Base-by-base conservation (phyloP, 2,329 filamentous ascomycete genomes). In the Xylogone sp. region DNA sequence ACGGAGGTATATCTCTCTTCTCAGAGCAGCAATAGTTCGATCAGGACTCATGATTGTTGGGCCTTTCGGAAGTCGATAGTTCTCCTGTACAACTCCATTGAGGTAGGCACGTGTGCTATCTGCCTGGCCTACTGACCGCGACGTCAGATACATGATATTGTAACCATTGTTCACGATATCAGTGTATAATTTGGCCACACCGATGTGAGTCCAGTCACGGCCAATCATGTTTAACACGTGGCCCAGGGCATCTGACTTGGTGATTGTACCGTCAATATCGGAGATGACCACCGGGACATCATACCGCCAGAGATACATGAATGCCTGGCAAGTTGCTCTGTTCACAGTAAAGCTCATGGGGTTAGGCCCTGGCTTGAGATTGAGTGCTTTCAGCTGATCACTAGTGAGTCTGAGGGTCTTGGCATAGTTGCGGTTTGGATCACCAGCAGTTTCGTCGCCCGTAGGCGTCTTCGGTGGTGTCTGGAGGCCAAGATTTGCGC, bases 241-340 rank as follows among this genome's bases (percentile, higher is more conserved):
- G 13, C 94, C 94, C 13, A 96, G 75, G 16, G 91, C 92, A 71
- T 97, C 92, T 2, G 92, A 96, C 73, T 99, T 99, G 53, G 94
- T 99, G 63, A 99, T 99, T 20, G 94, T 99, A 48, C 94, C 94
- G 69, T 99, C 94, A 63, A 99, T 97, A 69, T 99, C 94, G 1
- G 93, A 97, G 56, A 99, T 97, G 45, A 99, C 92, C 51, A 99
- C 93, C 0, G 94, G 95, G 0, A 88, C 87, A 62, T 95, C 88
- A 64, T 93, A 84, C 59, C 83, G 86, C 95, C 94, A 99, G 54
- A 96, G 81, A 68, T 91, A 99, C 85, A 99, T 95, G 62, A 84
- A 88, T 13, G 93, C 94, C 48, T 84, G 84, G 71, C 94, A 99
- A 0, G 90, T 97, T 5, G 94, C 92, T 56, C 89, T 82, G 69